Conservation (phyloP, 192 early-diverging fungal genomes). For the Linnemannia elongata region DNA sequence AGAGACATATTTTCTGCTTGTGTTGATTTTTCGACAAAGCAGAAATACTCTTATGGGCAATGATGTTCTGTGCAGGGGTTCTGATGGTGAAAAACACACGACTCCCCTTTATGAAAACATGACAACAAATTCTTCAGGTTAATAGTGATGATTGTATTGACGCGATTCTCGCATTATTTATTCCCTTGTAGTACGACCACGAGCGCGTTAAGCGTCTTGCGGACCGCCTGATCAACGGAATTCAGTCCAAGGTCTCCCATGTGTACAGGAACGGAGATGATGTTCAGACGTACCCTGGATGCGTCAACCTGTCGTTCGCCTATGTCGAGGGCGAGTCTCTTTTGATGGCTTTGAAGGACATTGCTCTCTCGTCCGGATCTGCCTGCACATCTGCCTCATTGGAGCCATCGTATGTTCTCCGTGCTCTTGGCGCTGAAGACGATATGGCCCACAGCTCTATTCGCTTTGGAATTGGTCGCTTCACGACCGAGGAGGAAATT, state of each 20-base stretch:
- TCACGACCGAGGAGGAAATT: conserved; percentile 95
- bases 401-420: conserved; percentile 96
- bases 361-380: conserved; percentile 94
- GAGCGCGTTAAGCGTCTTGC: conserved; percentile 80
- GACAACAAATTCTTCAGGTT: not conserved
- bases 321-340: conserved; percentile 98
- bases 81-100: conserved; percentile 55
- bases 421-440: conserved; percentile 96
- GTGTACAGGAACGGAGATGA: conserved; percentile 94
- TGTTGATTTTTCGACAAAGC: not conserved
- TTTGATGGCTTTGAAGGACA: conserved; percentile 97
- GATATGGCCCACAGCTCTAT: conserved; percentile 97
- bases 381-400: conserved; percentile 97
- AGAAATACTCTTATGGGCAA: conserved; percentile 35
- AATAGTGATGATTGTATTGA: not conserved
- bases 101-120: not conserved
- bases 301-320: conserved; percentile 96
- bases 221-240: conserved; percentile 83
- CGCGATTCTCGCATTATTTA: not conserved
- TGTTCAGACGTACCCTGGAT: conserved; percentile 84
- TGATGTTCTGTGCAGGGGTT: conserved; percentile 71
- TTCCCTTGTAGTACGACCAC: conserved; percentile 76
- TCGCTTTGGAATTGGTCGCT: conserved; percentile 96
- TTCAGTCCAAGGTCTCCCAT: conserved; percentile 80
- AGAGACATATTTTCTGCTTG: not conserved